Base-by-base conservation (phyloP, 208 protist genomes). In the Trypanosoma theileri region DNA sequence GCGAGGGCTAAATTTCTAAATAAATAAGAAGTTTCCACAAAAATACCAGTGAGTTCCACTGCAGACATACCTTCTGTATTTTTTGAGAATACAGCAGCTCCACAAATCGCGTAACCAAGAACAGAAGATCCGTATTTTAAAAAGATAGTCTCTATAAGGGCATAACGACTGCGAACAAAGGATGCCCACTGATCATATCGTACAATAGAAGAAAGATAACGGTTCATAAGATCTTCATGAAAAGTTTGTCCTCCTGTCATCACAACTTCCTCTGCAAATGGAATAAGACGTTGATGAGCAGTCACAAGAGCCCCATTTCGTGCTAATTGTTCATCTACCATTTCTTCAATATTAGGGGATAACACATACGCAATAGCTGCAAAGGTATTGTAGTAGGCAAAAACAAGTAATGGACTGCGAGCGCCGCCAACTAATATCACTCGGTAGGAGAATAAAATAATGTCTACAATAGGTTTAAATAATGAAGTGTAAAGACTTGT, bases 221-320 rank as follows among this genome's bases (percentile, higher is more conserved):
- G 45, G 42, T 76, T 70, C 66, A 90, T 69, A 17, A 85, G 64
- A 28, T 62, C 56, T 45, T 66, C 42, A 42, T 88, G 71, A 73
- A 76, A 81, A 3, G 8, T 57, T 40, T 75, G 73, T 28, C 84
- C 79, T 31, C 72, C 44, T n/a, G 76, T 81, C 53, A 92, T 60
- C 26, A 75, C 72, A 61, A 91, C 73, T 67, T 94, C 85, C 65
- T 92, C 86, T 3, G 82, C 75, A 68, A 81, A 79, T 46, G 60
- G 48, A n/a, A 86, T 66, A 22, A 85, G 24, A 11, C 75, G 61
- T 42, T 88, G 73, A 72, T 92, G 84, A 7, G 75, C 79, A 0
- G 69, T 63, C 10, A 81, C 78, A 24, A 91, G 79, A 11, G 71
- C 76, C 1, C 75, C 80, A 35, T 88, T 76, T 59, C 73, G 73